Percentiles rank a stretch among this genome's conserved stretches.
Conservation (phyloP, 2,329 filamentous ascomycete genomes). For the Fusarium sp. region DNA sequence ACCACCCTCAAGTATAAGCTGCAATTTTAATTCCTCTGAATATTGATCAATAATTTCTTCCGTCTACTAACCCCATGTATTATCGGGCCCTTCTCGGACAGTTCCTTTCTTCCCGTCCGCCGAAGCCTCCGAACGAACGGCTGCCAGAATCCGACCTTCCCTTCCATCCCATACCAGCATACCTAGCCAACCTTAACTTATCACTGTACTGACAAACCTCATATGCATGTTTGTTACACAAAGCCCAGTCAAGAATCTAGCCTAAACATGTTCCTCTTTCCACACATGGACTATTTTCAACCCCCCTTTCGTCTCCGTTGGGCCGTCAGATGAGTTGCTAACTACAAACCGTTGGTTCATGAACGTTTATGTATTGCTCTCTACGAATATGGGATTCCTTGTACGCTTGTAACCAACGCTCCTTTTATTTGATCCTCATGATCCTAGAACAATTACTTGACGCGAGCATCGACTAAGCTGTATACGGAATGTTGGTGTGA, state of each 20-base stretch:
- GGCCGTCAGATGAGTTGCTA: not conserved
- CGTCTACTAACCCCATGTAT: not conserved
- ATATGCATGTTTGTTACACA: constrained; percentile 31
- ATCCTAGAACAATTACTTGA: constrained; percentile 20
- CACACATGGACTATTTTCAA: not conserved
- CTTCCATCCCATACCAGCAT: not conserved
- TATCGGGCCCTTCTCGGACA: constrained; percentile 39
- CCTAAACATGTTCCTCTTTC: constrained; percentile 4
- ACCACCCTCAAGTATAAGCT: constrained; percentile 1
- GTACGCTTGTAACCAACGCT: constrained; percentile 24
- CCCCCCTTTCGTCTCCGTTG: not conserved
- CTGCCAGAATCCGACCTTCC: constrained; percentile 19
- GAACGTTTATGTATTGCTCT: constrained; percentile 3
- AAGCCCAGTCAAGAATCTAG: not conserved
- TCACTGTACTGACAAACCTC: constrained; percentile 15
- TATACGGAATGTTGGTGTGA: constrained; percentile 26
- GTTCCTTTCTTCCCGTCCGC: constrained; percentile 33
- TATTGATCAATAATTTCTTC: not conserved
- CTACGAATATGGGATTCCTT: not conserved
- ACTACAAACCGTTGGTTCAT: constrained; percentile 2
- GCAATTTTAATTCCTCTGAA: constrained; percentile 1
- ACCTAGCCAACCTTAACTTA: constrained; percentile 24
- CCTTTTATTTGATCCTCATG: constrained; percentile 4
- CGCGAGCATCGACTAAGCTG: constrained; percentile 22
- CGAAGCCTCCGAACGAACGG: constrained; percentile 36